Conservation (phyloP, 257 asterid genomes). For the Plantago ovata region DNA sequence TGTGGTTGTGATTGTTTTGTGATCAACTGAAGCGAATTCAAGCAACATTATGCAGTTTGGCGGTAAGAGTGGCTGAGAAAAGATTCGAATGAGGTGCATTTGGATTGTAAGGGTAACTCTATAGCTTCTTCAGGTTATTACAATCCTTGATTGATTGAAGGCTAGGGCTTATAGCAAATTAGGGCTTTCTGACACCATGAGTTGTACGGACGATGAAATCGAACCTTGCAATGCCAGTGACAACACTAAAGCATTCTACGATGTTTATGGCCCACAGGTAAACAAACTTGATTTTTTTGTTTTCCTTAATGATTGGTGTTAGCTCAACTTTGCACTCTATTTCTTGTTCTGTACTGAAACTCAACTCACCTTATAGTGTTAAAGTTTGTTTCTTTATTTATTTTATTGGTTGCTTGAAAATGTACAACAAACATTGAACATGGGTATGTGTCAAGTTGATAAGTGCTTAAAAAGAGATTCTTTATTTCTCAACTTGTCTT, state of each 20-base stretch:
- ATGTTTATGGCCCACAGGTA: conserved; percentile 86
- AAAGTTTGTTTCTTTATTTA: no score
- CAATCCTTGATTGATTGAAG: background rate
- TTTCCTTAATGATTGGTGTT: no score
- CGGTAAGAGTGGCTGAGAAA: conserved; percentile 54
- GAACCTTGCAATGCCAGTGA: conserved; percentile 24
- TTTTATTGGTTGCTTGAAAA: no score
- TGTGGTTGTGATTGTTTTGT: conserved; percentile 23
- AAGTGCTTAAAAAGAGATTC: background rate
- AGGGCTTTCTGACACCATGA: conserved; percentile 34
- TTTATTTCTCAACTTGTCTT: background rate
- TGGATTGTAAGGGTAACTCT: conserved; percentile 32
- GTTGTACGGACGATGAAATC: conserved; percentile 29
- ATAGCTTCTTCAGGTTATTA: background rate
- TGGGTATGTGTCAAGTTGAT: background rate
- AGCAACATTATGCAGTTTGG: conserved; percentile 60
- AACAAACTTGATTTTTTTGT: no score
- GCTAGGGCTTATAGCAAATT: background rate
- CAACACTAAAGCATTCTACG: conserved; percentile 49
- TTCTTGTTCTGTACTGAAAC: no score
- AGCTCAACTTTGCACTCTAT: no score
- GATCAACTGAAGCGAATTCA: conserved; percentile 48
- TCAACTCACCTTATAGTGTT: no score
- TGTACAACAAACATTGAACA: no score
- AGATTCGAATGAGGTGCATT: conserved; percentile 34